Conservation (phyloP, 1,284 basidiomycete species). For the Xerocomus minutiporus region DNA sequence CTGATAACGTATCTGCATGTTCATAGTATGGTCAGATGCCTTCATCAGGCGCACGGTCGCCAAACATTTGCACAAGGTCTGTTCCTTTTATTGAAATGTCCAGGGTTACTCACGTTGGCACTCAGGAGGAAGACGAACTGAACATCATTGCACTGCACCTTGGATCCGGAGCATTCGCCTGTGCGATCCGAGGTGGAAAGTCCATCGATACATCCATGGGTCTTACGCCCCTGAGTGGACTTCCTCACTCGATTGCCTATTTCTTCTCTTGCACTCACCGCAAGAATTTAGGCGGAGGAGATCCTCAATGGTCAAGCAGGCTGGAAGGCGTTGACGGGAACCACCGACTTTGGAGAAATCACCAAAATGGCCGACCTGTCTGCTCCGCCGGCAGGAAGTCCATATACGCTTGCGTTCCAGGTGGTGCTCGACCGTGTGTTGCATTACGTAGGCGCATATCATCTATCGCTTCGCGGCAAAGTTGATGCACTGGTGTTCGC, state of each 20-base stretch:
- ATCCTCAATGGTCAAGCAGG: conserved; percentile 73
- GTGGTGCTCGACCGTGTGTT: conserved; percentile 73
- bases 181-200: conserved; percentile 65
- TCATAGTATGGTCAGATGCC: conserved; percentile 42
- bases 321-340: conserved; percentile 74
- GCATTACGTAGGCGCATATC: conserved; percentile 69
- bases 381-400: conserved; percentile 20
- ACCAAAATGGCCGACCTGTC: conserved; percentile 36
- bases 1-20: neutral
- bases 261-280: neutral
- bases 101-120: neutral
- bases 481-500: conserved; percentile 82
- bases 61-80: conserved; percentile 52
- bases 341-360: conserved; percentile 71
- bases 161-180: conserved; percentile 81
- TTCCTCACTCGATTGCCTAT: conserved; percentile 40
- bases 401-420: conserved; percentile 60
- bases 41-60: conserved; percentile 64
- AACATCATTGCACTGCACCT: conserved; percentile 81
- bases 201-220: conserved; percentile 84
- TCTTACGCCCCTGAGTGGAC: conserved; percentile 69
- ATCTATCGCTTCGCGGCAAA: conserved; percentile 59
- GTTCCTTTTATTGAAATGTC: neutral
- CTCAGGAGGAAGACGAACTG: conserved; percentile 35
- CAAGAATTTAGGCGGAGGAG: conserved; percentile 54